A percentile compares a stretch with the other conserved stretches of the same genome.
Conservation (phyloP, 768 basidiomycete species). For the Suillus sp. region DNA sequence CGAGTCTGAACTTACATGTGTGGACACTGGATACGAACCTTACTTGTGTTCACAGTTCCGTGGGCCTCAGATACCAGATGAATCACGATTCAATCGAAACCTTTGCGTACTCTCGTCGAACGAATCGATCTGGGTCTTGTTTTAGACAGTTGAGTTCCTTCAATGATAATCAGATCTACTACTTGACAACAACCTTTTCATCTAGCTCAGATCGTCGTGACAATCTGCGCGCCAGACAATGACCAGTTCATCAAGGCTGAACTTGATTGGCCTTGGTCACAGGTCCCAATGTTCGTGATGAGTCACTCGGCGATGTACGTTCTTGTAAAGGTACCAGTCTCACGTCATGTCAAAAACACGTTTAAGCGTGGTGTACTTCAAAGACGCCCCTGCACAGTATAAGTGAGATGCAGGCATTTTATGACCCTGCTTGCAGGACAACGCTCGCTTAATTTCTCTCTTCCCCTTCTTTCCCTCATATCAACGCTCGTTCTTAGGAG, state of each 20-base stretch:
- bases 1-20: no score
- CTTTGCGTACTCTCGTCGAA: no score
- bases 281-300: neutral
- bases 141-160: neutral
- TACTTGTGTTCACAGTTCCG: no score
- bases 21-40: no score
- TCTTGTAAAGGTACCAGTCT: neutral
- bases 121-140: neutral
- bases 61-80: no score
- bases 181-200: neutral
- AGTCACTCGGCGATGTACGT: neutral
- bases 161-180: neutral
- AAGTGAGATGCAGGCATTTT: constrained; percentile 6
- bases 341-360: constrained; percentile 6
- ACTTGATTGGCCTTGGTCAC: neutral
- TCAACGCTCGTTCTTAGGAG: constrained; percentile 12
- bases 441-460: constrained; percentile 10
- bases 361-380: neutral
- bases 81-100: no score
- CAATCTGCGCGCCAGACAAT: neutral
- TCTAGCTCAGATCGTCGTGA: neutral
- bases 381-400: constrained; percentile 20
- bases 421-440: constrained; percentile 21
- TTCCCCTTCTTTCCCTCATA: constrained; percentile 14
- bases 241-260: neutral